phyloP scores from a whole-genome alignment of 441 rosid genomes.

The Raphanus hybrid region DNA sequence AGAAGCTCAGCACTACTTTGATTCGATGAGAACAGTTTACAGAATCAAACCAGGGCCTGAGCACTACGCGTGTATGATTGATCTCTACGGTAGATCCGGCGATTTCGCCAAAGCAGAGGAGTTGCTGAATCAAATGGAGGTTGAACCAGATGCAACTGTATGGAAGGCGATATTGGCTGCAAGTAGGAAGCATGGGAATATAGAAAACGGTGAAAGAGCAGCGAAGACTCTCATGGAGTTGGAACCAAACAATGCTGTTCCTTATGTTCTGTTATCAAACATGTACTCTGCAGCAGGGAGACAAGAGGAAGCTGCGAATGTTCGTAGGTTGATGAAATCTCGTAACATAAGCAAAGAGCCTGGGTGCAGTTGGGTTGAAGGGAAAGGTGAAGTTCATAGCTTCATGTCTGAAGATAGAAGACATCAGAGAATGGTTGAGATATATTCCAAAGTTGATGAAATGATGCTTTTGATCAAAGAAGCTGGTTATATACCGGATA shows the following conservation, averaged over 20 bases:
- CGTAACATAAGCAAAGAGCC: constrained; percentile 75
- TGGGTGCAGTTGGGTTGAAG: constrained; percentile 81
- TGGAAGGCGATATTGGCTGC: constrained; percentile 83
- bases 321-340: constrained; percentile 69
- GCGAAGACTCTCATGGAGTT: constrained; percentile 67
- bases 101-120: constrained; percentile 65
- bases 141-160: constrained; percentile 77
- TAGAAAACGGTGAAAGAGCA: constrained; percentile 79
- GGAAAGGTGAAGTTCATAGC: constrained; percentile 60
- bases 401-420: constrained; percentile 80
- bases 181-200: constrained; percentile 67
- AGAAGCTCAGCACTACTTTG: constrained; percentile 59
- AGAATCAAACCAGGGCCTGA: constrained; percentile 78
- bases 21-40: constrained; percentile 63
- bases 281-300: constrained; percentile 67
- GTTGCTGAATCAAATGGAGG: constrained; percentile 65
- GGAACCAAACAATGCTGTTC: constrained; percentile 75
- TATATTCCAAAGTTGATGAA: constrained; percentile 74
- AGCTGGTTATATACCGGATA: constrained; percentile 79
- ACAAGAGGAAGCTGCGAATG: constrained; percentile 77
- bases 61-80: constrained; percentile 92
- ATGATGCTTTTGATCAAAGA: constrained; percentile 63
- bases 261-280: constrained; percentile 74
- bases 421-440: constrained; percentile 62
- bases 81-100: constrained; percentile 81